These are phyloP conservation scores for Yarrowia divulgata DNA, from an alignment of 805 yeast species.

Conservation along the genomic window DNA sequence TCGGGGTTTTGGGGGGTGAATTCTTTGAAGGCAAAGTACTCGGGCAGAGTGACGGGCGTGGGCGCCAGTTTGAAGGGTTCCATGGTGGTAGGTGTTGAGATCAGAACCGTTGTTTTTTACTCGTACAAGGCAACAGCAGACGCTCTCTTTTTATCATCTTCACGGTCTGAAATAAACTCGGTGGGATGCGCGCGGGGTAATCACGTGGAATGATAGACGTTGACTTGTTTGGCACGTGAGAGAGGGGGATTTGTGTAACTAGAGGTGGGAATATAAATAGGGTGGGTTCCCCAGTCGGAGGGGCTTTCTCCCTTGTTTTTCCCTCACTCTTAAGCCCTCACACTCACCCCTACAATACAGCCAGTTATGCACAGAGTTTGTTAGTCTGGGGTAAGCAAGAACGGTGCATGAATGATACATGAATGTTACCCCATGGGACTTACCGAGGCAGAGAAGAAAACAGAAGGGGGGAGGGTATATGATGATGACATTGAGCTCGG, in stretches of 20 bases:
- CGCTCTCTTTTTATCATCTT: conserved; percentile 13
- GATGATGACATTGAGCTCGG: too few species aligned
- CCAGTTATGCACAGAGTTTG: background rate
- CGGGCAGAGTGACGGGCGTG: conserved; percentile 23
- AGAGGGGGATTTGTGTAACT: background rate
- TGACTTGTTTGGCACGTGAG: too few species aligned
- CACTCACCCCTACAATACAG: too few species aligned
- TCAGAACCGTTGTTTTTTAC: too few species aligned
- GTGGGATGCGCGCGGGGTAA: conserved; percentile 14
- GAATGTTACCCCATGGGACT: too few species aligned
- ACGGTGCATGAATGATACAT: too few species aligned
- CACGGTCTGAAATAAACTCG: conserved; percentile 8
- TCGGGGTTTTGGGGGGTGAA: conserved; percentile 33
- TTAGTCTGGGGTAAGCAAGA: background rate
- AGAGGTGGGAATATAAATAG: background rate
- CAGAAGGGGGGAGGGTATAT: too few species aligned
- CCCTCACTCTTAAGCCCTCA: background rate
- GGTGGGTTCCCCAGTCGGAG: background rate
- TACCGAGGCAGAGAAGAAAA: too few species aligned
- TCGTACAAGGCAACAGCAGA: background rate
- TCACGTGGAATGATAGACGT: conserved; percentile 3
- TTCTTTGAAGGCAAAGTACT: conserved; percentile 16
- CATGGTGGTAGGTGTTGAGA: background rate
- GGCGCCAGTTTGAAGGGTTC: conserved; percentile 26
- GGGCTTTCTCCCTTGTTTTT: too few species aligned